Percentiles rank a stretch among this genome's conserved stretches.
phyloP scores from a whole-genome alignment of 1,284 basidiomycete species.

The Melanopsichium pennsylvanicum region DNA sequence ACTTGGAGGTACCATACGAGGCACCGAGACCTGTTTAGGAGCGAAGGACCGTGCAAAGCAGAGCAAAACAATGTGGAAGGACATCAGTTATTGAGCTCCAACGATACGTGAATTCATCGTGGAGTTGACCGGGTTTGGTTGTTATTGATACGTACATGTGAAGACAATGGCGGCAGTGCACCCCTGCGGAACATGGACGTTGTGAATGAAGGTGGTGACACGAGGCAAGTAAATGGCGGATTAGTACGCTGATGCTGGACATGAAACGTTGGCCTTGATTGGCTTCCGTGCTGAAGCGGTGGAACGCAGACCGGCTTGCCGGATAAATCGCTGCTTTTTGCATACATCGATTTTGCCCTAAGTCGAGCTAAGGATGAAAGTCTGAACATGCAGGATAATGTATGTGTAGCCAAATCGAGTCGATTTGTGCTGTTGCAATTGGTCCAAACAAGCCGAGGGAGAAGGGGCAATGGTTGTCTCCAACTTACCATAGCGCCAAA shows the following conservation, averaged over 20 bases:
- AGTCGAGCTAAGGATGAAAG: too few relatives aligned
- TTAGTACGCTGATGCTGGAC: background rate
- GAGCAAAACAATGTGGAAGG: background rate
- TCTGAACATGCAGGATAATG: too few relatives aligned
- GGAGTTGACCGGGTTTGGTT: too few relatives aligned
- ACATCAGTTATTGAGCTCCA: slow-evolving; percentile 4
- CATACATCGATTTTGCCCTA: too few relatives aligned
- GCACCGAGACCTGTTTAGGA: slow-evolving; percentile 77
- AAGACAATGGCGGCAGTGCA: slow-evolving; percentile 97
- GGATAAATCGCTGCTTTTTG: too few relatives aligned
- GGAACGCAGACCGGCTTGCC: too few relatives aligned
- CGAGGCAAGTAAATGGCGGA: background rate
- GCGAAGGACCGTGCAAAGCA: background rate
- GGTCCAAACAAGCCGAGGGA: background rate
- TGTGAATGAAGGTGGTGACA: background rate
- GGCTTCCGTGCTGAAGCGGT: too few relatives aligned
- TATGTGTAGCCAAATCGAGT: too few relatives aligned
- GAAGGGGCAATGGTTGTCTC: background rate
- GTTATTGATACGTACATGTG: slow-evolving; percentile 78
- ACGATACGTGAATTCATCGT: background rate
- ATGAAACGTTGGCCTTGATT: too few relatives aligned
- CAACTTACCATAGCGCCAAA: slow-evolving; percentile 88
- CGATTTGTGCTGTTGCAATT: too few relatives aligned
- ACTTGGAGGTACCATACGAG: slow-evolving; percentile 94
- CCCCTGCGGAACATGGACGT: too few relatives aligned